These are phyloP conservation scores for Tuber indicum DNA, from an alignment of 495 filamentous ascomycete species.

Conservation along the genomic window DNA sequence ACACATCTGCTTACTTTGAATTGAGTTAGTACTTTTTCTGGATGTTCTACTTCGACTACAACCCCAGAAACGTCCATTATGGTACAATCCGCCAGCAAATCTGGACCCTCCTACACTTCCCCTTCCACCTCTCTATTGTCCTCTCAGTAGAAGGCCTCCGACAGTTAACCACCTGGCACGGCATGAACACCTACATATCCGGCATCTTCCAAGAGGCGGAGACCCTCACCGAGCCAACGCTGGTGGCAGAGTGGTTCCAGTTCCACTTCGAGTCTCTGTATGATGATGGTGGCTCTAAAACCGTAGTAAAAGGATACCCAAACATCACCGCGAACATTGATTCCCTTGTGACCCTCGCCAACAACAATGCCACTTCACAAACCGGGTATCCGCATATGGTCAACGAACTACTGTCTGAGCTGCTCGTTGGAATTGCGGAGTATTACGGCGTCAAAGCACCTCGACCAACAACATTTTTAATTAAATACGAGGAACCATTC, in stretches of 20 bases:
- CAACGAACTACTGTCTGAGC: constrained; percentile 16
- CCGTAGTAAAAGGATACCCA: constrained; percentile 21
- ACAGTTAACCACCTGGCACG: constrained; percentile 47
- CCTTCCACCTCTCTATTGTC: constrained; percentile 60
- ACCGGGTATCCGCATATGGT: constrained; percentile 4
- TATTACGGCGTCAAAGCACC: constrained; percentile 34
- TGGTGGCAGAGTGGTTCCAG: constrained; percentile 2
- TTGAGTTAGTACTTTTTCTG: constrained; percentile 56
- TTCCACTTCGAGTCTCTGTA: constrained; percentile 14
- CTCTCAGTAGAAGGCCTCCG: constrained; percentile 55
- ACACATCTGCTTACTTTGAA: background rate
- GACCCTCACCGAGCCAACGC: background rate
- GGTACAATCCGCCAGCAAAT: constrained; percentile 55
- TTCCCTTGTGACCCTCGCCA: background rate
- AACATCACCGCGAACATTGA: constrained; percentile 15
- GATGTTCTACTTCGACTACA: constrained; percentile 64
- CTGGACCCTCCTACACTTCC: constrained; percentile 64
- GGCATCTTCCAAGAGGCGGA: background rate
- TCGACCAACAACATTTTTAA: background rate
- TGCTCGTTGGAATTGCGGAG: constrained; percentile 21
- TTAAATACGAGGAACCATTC: background rate
- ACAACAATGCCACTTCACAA: background rate
- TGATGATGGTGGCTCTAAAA: constrained; percentile 28
- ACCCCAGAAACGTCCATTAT: constrained; percentile 47
- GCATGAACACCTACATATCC: constrained; percentile 15